Conservation (phyloP, 805 yeast genomes). For the Candida ipomoeae region DNA sequence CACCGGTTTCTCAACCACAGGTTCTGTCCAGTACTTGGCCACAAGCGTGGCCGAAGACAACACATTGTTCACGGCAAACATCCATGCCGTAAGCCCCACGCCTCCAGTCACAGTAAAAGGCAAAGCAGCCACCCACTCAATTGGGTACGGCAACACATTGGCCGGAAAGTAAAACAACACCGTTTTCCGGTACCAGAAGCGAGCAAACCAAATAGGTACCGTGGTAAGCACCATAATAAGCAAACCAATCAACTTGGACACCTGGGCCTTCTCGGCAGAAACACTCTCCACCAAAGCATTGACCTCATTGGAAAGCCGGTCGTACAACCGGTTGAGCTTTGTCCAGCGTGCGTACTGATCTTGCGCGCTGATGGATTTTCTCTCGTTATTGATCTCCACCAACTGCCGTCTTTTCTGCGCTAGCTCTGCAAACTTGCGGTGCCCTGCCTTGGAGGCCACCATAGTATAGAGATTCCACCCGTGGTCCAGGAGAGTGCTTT, state of each 20-base stretch:
- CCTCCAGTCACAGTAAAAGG: conserved; percentile 63
- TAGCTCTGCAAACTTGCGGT: conserved; percentile 24
- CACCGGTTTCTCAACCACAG: conserved; percentile 14
- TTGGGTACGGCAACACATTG: conserved; percentile 49
- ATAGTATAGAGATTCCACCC: conserved; percentile 38
- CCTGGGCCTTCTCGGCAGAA: conserved; percentile 27
- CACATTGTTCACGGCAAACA: conserved; percentile 38
- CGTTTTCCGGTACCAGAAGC: conserved; percentile 49
- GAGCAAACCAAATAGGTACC: conserved; percentile 45
- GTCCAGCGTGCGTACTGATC: conserved; percentile 97
- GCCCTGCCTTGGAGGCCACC: conserved; percentile 32
- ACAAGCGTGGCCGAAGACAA: conserved; percentile 16
- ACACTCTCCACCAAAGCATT: conserved; percentile 39
- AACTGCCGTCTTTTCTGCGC: conserved; percentile 40
- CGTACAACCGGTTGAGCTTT: conserved; percentile 71
- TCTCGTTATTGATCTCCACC: conserved; percentile 44
- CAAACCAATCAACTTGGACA: conserved; percentile 32
- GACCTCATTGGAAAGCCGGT: conserved; percentile 52
- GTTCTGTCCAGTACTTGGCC: conserved; percentile 17
- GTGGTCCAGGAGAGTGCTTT: conserved; percentile 25
- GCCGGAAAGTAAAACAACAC: conserved; percentile 58
- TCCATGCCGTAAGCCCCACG: conserved; percentile 57
- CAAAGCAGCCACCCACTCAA: conserved; percentile 57
- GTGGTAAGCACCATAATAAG: conserved; percentile 38
- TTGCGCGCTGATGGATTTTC: conserved; percentile 71